Percentiles rank a stretch among this genome's conserved stretches.
These are phyloP conservation scores for Geotrichum candidum DNA, from an alignment of 1,139 yeast genomes.

Conservation along the genomic window DNA sequence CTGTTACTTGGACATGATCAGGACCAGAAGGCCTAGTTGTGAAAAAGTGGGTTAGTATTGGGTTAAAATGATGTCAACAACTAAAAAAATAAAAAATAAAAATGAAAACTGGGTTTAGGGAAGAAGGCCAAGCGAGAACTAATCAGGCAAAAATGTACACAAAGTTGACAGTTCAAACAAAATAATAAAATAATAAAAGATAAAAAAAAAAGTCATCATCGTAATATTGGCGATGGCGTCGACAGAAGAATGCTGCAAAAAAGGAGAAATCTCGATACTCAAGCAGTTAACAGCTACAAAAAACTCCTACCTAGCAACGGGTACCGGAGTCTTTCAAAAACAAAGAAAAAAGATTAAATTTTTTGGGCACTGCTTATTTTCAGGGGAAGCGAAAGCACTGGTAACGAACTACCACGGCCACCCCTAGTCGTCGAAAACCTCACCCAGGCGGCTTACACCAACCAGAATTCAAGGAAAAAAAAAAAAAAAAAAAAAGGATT, in stretches of 20 bases:
- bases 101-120: not conserved
- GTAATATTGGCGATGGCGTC: not conserved
- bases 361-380: not conserved
- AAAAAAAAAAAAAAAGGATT: not conserved
- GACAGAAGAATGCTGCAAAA: not conserved
- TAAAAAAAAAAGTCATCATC: not conserved
- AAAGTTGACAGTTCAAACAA: not conserved
- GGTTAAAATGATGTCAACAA: not conserved
- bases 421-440: not conserved
- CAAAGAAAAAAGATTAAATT: not conserved
- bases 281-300: not conserved
- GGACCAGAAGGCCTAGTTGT: conserved; percentile 18
- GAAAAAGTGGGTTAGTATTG: not conserved
- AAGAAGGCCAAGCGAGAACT: not conserved
- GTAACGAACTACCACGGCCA: not conserved
- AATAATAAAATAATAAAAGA: not conserved
- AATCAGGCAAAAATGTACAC: not conserved
- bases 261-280: not conserved
- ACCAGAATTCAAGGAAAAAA: not conserved
- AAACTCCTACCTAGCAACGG: not conserved
- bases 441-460: not conserved
- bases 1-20: conserved; percentile 15
- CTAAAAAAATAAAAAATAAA: too few species aligned
- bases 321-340: not conserved
- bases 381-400: not conserved